Evolutionary conservation across 768 basidiomycete species (phyloP), one percentile per base, ranked within the genome.

Genomic region (Auriculariales sp.): DNA sequence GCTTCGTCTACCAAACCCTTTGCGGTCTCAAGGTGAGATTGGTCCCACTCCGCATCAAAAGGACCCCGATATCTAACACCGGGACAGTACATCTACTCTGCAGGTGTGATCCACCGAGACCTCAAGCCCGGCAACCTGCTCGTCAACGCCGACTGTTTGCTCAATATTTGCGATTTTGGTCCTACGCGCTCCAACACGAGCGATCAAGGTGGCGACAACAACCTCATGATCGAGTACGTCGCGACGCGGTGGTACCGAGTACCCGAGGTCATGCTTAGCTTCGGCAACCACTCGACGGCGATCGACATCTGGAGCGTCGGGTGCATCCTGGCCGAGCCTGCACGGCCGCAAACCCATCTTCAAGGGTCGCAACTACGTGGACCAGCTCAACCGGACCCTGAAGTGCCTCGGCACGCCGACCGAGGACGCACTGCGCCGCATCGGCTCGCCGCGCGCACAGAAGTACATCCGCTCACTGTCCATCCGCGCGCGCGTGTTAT

Each of bases 391-490:
- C 62, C 91, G 95, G 66, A 97, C 98, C 60, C 73, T 99, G 33
- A 92, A 98, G 64, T 90, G 93, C 60, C 80, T 98, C 17, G 95
- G 95, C 24, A 98, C 95, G 0, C 95, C 94, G 0, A 87, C 88
- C 19, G 95, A 99, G 62, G 90, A 94, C 54, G 95, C 95, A 0
- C 78, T 99, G 10, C 81, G 94, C 45, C 82, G 95, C 45, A 93
- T 99, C 47, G 95, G 95, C 25, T 91, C 87, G 30, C 94, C 95
- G 29, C 75, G 95, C 53, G 91, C 91, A 0, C 92, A 94, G 71
- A 92, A 95, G 59, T 99, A 99, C 62, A 99, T 99, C 59, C 86
- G 95, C 47, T 95, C 92, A 19, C 74, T 99, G 24, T 95, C 95
- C 24, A 98, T 94, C 72, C 92, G 92, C 66, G 91, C 94, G 24